Evolutionary conservation across 2,329 filamentous ascomycete species (phyloP), one percentile per base, ranked within the genome.

Genomic region (Gaeumannomyces tritici): DNA sequence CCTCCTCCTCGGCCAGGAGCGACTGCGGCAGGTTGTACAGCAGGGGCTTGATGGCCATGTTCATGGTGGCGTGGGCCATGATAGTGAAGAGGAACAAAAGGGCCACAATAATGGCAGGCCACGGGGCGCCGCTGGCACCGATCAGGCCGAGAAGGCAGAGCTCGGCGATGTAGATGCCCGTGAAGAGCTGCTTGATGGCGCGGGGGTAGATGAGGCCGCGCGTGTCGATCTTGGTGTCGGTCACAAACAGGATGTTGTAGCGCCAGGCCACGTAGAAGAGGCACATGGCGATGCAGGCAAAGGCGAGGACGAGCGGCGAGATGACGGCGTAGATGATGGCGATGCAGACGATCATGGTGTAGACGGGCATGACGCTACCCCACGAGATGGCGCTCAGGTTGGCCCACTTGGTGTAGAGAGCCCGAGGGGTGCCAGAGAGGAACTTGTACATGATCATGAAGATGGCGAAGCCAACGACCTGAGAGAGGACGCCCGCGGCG

Each of bases 171-270:
- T 97, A 96, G 61, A 95, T 80, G 61, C 93, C 91, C 1, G 87
- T 85, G 56, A 93, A 85, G 42, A 95, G 83, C 66, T 98, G 93
- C 78, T 96, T 91, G 57, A 98, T 81, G 12, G 91, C 93, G 33
- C 91, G 89, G 1, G 91, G 89, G 72, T 96, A 98, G 70, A 92
- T 87, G n/a, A 93, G 85, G 60, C 95, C 95, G 69, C 91, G 91
- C 42, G 92, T 97, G 72, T 98, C 93, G 66, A 96, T 87, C 65
- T 86, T 79, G 18, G 89, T 83, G 68, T 92, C 88, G 57, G 86
- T 88, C 18, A 96, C 90, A 72, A 90, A 96, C 27, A 96, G 80
- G 60, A 96, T 75, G 75, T 95, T 93, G 81, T 96, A 96, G 35
- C 90, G 85, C 77, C 91, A 96, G 61, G 90, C 89, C 61, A 91